Evolutionary conservation across 805 yeast genomes (phyloP).

Genomic region (Priceomyces melissophilus): DNA sequence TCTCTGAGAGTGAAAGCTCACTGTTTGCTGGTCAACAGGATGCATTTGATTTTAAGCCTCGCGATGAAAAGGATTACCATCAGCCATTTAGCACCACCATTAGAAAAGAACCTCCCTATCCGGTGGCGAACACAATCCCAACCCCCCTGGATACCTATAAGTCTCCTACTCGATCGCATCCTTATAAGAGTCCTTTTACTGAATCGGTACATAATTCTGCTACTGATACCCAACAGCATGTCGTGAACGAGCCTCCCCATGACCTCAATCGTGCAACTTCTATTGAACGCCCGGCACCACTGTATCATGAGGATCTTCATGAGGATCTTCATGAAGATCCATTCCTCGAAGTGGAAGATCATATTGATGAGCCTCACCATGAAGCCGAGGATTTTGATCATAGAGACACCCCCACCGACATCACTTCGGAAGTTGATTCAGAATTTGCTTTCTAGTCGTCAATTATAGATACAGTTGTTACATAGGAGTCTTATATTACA

Average conservation of each 20-base stretch:
- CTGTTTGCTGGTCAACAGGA: constrained; percentile 9
- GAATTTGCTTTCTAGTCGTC: constrained; percentile 1
- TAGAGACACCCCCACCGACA: neutral
- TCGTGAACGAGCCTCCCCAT: no score
- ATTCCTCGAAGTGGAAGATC: no score
- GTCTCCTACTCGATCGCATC: neutral
- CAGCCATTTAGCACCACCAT: neutral
- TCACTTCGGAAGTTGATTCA: constrained; percentile 3
- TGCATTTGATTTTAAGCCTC: constrained; percentile 7
- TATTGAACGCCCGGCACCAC: no score
- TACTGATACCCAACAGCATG: no score
- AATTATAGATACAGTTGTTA: no score
- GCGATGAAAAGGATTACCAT: neutral
- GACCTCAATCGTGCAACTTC: no score
- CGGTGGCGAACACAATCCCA: no score
- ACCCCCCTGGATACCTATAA: no score
- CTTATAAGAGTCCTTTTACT: neutral
- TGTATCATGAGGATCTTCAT: no score
- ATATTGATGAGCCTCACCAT: neutral
- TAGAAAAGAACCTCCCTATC: no score
- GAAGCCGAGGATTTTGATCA: neutral
- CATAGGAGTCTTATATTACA: no score
- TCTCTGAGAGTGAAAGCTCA: constrained; percentile 7
- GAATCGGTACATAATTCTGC: neutral
- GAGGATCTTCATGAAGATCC: no score